Percentiles rank a stretch among this genome's conserved stretches.
phyloP scores from a whole-genome alignment of 441 rosid species.

The Arabidopsis lyrata region DNA sequence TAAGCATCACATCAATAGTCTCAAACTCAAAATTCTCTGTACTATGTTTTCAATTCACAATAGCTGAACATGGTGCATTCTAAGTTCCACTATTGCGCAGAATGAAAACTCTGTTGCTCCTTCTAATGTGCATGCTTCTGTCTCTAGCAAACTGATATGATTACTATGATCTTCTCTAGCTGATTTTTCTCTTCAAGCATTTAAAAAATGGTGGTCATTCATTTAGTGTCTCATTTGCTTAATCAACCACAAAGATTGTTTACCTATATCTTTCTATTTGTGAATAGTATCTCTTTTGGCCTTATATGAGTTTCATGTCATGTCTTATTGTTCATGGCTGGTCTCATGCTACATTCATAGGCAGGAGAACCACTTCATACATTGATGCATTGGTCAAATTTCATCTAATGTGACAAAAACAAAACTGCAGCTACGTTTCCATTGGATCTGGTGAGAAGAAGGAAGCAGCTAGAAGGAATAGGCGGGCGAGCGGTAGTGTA shows the following conservation, averaged over 20 bases:
- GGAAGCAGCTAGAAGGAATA: constrained; percentile 94
- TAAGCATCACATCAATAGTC: constrained; percentile 42
- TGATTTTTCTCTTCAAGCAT: background rate
- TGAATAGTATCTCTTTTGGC: background rate
- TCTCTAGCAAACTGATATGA: constrained; percentile 1
- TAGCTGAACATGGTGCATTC: constrained; percentile 57
- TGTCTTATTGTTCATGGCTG: background rate
- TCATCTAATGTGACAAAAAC: background rate
- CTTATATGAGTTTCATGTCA: background rate
- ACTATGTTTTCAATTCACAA: constrained; percentile 74
- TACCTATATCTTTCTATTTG: background rate
- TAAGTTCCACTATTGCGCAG: constrained; percentile 26
- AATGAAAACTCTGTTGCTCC: background rate
- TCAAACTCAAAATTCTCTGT: constrained; percentile 55
- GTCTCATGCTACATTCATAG: constrained; percentile 13
- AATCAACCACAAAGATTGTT: background rate
- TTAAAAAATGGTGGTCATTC: background rate
- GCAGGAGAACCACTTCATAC: background rate
- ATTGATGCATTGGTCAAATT: constrained; percentile 4
- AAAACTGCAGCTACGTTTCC: constrained; percentile 79
- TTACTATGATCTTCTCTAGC: constrained; percentile 2
- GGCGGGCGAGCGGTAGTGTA: constrained; percentile 87
- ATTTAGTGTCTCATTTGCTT: background rate
- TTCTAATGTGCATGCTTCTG: constrained; percentile 15
- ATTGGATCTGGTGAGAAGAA: constrained; percentile 86